Percentiles rank a stretch among this genome's conserved stretches.
phyloP scores from a whole-genome alignment of 331 rosid species.

The Arachis monticola region DNA sequence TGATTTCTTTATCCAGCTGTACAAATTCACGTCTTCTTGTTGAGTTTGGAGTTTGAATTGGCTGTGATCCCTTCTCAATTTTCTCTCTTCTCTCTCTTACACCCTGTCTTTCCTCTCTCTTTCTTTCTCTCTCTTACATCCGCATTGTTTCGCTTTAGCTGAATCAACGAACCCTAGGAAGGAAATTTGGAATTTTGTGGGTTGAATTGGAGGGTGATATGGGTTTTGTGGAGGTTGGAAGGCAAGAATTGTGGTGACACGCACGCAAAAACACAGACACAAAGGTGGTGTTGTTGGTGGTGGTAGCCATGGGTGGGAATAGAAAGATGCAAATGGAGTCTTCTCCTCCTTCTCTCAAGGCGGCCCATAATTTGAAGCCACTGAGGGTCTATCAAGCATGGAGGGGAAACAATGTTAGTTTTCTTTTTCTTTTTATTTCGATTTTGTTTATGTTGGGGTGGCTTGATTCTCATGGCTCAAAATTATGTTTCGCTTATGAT shows the following conservation, averaged over 20 bases:
- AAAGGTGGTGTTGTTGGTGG: not conserved
- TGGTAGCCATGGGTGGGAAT: slow-evolving; percentile 42
- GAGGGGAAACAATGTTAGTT: slow-evolving; percentile 90
- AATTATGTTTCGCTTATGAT: slow-evolving; percentile 38
- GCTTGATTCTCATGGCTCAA: slow-evolving; percentile 10
- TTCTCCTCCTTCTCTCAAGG: slow-evolving; percentile 41
- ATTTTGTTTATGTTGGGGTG: not conserved
- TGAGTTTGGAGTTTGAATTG: slow-evolving; percentile 42
- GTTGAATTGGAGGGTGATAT: slow-evolving; percentile 33
- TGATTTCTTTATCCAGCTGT: slow-evolving; percentile 40
- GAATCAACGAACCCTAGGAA: slow-evolving; percentile 32
- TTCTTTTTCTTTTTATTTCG: not conserved
- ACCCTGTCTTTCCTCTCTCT: not conserved
- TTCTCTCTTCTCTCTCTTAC: no score
- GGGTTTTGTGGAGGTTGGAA: slow-evolving; percentile 44
- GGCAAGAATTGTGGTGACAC: slow-evolving; percentile 33
- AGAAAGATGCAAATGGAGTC: slow-evolving; percentile 39
- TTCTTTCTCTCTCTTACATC: slow-evolving; percentile 20
- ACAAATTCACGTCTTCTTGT: slow-evolving; percentile 26
- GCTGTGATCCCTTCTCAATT: slow-evolving; percentile 47
- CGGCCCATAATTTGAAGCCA: slow-evolving; percentile 48
- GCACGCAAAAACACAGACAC: not conserved
- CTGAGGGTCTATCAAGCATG: slow-evolving; percentile 84
- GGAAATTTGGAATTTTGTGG: slow-evolving; percentile 40
- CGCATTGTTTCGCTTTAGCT: slow-evolving; percentile 36